Base-by-base conservation (phyloP, 176 grass and related monocot genomes). In the Typha latifolia region DNA sequence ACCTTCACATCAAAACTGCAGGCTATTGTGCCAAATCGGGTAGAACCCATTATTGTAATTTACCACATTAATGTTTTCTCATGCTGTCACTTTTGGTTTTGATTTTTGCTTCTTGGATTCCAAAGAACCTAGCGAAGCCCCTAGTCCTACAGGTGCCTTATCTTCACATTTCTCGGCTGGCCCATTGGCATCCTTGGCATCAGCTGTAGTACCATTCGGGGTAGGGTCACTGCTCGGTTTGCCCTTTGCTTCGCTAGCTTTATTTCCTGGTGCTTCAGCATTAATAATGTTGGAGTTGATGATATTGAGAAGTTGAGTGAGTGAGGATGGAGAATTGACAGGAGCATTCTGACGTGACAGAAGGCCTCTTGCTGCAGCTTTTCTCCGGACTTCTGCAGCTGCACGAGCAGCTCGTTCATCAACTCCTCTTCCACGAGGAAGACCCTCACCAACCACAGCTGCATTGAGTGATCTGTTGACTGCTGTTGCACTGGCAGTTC, bases 61-160 rank as follows among this genome's bases (percentile, higher is more conserved):
- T 43, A 7, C 37, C 7, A 43, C 5, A 43, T 43, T 10, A 43
- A 9, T 43, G n/a, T 56, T 62, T 66, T 62, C 48, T 64, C 50
- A 76, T 51, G 51, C 24, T 62, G 74, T 63, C 24, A 74, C 64
- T 51, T 79, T 84, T 16, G 66, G 71, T 79, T 85, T 99, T 15
- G 83, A 77, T 34, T 93, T 99, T 62, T 93, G 94, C 65, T 90
- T 99, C 86, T 99, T 99, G 10, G 72, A 49, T 49, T 87, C 94
- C 78, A 93, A 78, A 47, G 73, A 76, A 61, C 62, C 73, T 12
- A 76, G 37, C 3, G 89, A 80, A 12, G 81, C 53, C 31, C 94
- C 94, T 78, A 99, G 74, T 67, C 94, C 94, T 47, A 93, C 85
- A 11, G 94, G 94, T 2, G 78, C 68, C 49, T 64, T 56, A 15